phyloP scores from a whole-genome alignment of 495 filamentous ascomycete genomes.

The Xylaria sp. region DNA sequence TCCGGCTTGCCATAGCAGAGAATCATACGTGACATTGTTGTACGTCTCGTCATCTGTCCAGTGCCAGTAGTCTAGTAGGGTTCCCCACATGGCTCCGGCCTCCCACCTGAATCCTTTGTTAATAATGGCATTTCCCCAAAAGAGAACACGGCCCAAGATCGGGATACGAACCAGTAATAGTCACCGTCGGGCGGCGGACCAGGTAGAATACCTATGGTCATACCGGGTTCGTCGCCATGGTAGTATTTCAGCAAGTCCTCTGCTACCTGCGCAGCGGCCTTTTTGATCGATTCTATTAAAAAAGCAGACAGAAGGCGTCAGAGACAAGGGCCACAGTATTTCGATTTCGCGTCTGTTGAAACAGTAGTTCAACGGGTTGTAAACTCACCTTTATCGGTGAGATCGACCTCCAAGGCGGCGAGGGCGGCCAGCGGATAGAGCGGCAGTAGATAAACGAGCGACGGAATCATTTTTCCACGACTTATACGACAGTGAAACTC shows the following conservation, averaged over 20 bases:
- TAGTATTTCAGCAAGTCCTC: conserved; percentile 72
- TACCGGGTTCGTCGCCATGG: conserved; percentile 64
- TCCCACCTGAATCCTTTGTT: conserved; percentile 59
- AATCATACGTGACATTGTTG: conserved; percentile 66
- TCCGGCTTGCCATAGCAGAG: conserved; percentile 74
- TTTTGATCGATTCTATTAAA: conserved; percentile 59
- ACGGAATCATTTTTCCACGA: conserved; percentile 28
- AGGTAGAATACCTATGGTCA: conserved; percentile 69
- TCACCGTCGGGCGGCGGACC: conserved; percentile 58
- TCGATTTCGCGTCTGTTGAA: not conserved
- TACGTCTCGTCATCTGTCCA: conserved; percentile 75
- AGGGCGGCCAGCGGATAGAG: conserved; percentile 37
- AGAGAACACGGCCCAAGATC: not conserved
- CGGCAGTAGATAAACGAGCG: conserved; percentile 31
- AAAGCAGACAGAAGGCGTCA: not conserved
- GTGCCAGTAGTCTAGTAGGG: conserved; percentile 79
- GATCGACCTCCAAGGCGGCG: conserved; percentile 40
- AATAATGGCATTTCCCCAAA: not conserved
- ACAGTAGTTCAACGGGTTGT: not conserved
- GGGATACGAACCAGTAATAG: conserved; percentile 54
- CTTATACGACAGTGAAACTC: conserved; percentile 6
- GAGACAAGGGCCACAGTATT: not conserved
- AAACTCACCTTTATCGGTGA: conserved; percentile 36
- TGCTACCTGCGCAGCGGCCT: conserved; percentile 63
- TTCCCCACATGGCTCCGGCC: conserved; percentile 75